Evolutionary conservation across 2,329 filamentous ascomycete species (phyloP), one percentile per base, ranked within the genome.

Genomic region (Phialophora verrucosa): DNA sequence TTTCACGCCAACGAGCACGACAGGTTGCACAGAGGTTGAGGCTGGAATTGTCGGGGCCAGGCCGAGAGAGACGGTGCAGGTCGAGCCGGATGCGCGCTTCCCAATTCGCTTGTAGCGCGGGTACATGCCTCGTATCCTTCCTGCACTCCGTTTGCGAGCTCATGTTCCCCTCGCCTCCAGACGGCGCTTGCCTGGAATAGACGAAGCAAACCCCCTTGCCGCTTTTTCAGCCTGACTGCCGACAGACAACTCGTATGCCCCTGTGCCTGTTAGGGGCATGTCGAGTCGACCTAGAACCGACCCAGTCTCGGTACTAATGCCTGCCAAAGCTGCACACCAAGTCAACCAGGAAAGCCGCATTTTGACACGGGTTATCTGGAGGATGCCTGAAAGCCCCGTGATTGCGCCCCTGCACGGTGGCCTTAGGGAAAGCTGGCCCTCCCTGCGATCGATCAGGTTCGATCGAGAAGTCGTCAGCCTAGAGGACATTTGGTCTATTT

Each of bases 141-240:
- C 1, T 14, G 50, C 11, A 25, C 51, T 14, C 17, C 17, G 38
- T n/a, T 6, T 17, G 38, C 38, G 38, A 44, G 38, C 38, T n/a
- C 38, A 20, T 4, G 2, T 38, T 35, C 12, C 53, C 53, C 53
- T 25, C 23, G 1, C 23, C 3, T 20, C 10, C 53, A 35, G 29
- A 17, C n/a, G 29, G 35, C n/a, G 14, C 31, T 56, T 23, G 29
- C 31, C 31, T n/a, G 29, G 11, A 35, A 31, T 56, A n/a, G 25
- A 35, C 29, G 14, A 31, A 14, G 31, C 7, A 7, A 32, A 12
- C 4, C n/a, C 10, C n/a, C 27, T 56, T 12, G 53, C 53, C n/a
- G 53, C 53, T 56, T 56, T 56, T 35, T 2, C 53, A 56, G 53
- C 53, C 53, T 56, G 53, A 56, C 53, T 35, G 53, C 25, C n/a